Percentiles rank a stretch among this genome's conserved stretches.
Conservation (phyloP, 495 filamentous ascomycete species). For the Articulospora tetracladia region DNA sequence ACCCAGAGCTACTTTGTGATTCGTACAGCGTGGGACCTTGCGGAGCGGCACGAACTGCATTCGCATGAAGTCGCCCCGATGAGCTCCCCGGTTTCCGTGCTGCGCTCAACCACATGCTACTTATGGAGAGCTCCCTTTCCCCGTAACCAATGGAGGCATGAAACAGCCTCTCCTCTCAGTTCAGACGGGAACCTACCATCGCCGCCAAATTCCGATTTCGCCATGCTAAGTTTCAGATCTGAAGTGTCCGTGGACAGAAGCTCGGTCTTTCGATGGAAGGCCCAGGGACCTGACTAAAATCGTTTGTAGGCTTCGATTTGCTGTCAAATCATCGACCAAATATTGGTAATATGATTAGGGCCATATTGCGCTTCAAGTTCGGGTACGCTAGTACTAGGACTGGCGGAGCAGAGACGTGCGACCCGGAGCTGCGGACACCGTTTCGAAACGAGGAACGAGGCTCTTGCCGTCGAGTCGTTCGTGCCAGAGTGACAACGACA, state of each 20-base stretch:
- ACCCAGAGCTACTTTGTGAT: background rate
- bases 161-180: background rate
- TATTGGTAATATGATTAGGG: background rate
- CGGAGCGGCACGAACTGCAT: background rate
- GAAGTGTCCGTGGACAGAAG: background rate
- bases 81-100: too few relatives aligned
- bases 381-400: background rate
- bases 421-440: too few relatives aligned
- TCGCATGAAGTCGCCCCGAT: too few relatives aligned
- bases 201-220: background rate
- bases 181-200: background rate
- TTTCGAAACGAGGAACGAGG: too few relatives aligned
- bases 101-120: background rate
- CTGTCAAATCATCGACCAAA: background rate
- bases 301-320: background rate
- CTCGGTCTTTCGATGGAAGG: too few relatives aligned
- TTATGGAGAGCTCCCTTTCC: background rate
- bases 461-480: background rate
- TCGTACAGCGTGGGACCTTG: background rate
- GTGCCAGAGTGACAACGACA: background rate
- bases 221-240: background rate
- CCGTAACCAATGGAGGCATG: background rate
- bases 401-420: too few relatives aligned
- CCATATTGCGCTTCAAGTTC: background rate
- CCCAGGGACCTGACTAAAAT: too few relatives aligned